Conservation (phyloP, 192 early-diverging fungal genomes). For the Coemansia sp. region DNA sequence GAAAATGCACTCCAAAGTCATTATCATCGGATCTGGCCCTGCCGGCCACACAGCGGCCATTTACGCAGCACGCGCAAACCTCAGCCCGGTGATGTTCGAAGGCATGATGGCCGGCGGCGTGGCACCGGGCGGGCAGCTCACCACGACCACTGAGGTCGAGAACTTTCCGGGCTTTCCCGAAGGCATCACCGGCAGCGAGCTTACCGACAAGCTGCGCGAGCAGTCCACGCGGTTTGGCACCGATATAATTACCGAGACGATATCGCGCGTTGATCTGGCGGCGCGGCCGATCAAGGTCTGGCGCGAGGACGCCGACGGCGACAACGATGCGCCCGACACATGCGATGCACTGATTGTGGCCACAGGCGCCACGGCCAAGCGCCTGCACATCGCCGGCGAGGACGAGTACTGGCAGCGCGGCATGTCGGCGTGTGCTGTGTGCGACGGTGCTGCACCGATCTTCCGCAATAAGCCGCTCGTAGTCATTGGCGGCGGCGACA, state of each 20-base stretch:
- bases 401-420: constrained; percentile 97
- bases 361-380: constrained; percentile 98
- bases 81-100: constrained; percentile 92
- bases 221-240: constrained; percentile 90
- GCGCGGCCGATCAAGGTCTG: constrained; percentile 83
- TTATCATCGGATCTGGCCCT: constrained; percentile 91
- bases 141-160: constrained; percentile 95
- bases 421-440: constrained; percentile 98
- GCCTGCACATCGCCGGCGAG: constrained; percentile 85
- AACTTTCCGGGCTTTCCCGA: constrained; percentile 95
- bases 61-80: constrained; percentile 91
- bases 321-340: constrained; percentile 66
- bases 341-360: constrained; percentile 88
- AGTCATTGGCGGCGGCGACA: constrained; percentile 96
- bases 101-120: constrained; percentile 91
- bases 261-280: constrained; percentile 80
- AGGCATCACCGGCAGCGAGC: constrained; percentile 82
- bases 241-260: constrained; percentile 85
- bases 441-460: constrained; percentile 96
- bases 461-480: constrained; percentile 94
- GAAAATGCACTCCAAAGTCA: constrained; percentile 48
- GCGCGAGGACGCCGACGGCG: constrained; percentile 74
- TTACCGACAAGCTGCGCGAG: constrained; percentile 82
- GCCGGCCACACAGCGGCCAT: constrained; percentile 97
- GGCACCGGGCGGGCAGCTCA: constrained; percentile 81